These are phyloP conservation scores for Dioscorea dumetorum DNA, from an alignment of 106 monocot genomes.

Conservation along the genomic window DNA sequence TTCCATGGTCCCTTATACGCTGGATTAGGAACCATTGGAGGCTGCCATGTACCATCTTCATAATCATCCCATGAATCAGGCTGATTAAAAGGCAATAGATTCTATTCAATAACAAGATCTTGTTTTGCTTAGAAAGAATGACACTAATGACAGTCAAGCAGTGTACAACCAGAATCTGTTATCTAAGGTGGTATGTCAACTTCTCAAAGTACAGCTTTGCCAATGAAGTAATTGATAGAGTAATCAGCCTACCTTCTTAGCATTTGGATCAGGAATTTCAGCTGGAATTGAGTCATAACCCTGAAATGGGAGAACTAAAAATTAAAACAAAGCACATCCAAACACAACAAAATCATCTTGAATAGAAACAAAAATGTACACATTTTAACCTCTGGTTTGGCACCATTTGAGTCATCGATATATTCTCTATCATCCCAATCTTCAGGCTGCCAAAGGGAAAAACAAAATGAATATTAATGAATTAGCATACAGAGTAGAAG, in stretches of 20 bases:
- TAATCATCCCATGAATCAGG: conserved; percentile 97
- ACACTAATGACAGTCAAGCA: no score
- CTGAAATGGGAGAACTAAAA: conserved; percentile 29
- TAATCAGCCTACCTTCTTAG: background rate
- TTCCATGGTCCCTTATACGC: conserved; percentile 94
- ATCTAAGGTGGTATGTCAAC: background rate
- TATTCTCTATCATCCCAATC: conserved; percentile 91
- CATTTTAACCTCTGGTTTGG: conserved; percentile 74
- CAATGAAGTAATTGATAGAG: background rate
- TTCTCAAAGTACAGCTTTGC: background rate
- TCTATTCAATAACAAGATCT: background rate
- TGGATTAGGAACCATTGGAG: conserved; percentile 83
- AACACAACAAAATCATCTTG: background rate
- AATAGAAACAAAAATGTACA: background rate
- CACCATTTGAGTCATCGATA: conserved; percentile 78
- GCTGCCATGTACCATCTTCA: conserved; percentile 89
- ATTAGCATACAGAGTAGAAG: no score
- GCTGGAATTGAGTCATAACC: conserved; percentile 88
- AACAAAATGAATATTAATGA: no score
- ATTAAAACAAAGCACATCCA: background rate
- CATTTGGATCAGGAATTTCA: conserved; percentile 63
- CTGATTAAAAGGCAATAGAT: conserved; percentile 21
- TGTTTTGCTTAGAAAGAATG: no score
- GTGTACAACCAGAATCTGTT: background rate
- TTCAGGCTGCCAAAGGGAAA: conserved; percentile 53